Conservation (phyloP, 2,329 filamentous ascomycete genomes). For the Ophiostoma quercus region DNA sequence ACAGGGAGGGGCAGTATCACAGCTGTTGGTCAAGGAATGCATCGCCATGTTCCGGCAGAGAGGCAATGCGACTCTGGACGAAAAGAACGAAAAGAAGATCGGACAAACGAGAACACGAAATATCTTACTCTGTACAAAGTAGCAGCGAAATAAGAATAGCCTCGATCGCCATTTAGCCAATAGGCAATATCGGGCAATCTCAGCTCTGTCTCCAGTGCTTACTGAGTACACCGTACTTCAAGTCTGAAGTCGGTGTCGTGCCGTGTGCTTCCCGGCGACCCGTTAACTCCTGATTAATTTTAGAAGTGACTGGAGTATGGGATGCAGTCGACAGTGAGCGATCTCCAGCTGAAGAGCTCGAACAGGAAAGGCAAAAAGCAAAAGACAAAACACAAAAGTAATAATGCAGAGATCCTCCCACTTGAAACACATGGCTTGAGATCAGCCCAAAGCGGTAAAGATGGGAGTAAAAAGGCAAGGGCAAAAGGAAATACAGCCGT, state of each 20-base stretch:
- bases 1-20: neutral
- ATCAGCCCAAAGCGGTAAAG: neutral
- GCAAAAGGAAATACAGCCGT: neutral
- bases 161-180: neutral
- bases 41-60: neutral
- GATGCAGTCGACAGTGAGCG: neutral
- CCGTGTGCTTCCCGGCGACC: neutral
- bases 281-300: neutral
- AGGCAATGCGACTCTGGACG: neutral
- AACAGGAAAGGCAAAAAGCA: neutral
- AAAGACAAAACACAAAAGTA: neutral
- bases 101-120: neutral
- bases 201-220: neutral
- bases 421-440: constrained; percentile 6
- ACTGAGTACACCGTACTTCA: too few species aligned
- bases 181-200: neutral
- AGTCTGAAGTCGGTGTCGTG: neutral
- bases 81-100: neutral
- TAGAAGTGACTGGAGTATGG: neutral
- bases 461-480: neutral
- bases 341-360: neutral
- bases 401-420: constrained; percentile 1
- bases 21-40: neutral
- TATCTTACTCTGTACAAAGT: neutral
- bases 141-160: neutral